Percentiles rank a stretch among this genome's conserved stretches.
These are phyloP conservation scores for Ceratocystis harringtonii DNA, from an alignment of 2,329 filamentous ascomycete genomes.

Conservation along the genomic window DNA sequence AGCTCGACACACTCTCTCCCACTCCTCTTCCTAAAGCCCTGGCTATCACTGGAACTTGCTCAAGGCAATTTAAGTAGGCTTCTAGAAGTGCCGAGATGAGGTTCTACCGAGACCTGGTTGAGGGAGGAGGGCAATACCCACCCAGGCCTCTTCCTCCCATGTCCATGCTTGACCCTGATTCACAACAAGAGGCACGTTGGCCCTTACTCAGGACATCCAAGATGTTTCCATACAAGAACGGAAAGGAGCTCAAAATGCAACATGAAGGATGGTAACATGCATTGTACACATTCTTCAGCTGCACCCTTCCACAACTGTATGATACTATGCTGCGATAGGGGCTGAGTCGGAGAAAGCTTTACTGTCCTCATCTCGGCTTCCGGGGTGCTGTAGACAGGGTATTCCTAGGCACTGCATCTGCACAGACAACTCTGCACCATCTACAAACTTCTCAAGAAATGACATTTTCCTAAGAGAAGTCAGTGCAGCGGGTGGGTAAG, in stretches of 20 bases:
- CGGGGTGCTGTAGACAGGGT: constrained; percentile 2
- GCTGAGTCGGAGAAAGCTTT: not conserved
- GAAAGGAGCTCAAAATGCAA: not conserved
- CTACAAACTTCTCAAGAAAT: constrained; percentile 3
- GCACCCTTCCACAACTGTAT: not conserved
- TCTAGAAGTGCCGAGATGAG: not conserved
- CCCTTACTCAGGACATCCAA: not conserved
- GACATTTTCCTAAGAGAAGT: not conserved
- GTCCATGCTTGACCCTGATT: not conserved
- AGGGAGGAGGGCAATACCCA: not conserved
- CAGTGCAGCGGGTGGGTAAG: not conserved
- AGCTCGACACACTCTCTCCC: not conserved
- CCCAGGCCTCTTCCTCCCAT: not conserved
- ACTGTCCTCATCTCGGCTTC: constrained; percentile 10
- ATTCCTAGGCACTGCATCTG: constrained; percentile 7
- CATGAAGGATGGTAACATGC: not conserved
- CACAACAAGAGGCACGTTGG: not conserved
- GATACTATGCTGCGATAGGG: not conserved
- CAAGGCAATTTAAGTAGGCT: not conserved
- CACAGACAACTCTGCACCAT: constrained; percentile 4
- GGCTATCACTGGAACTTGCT: not conserved
- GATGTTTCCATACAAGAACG: not conserved
- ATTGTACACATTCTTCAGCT: not conserved
- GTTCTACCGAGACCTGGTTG: not conserved
- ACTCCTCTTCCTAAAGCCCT: not conserved